Evolutionary conservation across 1,284 basidiomycete species (phyloP).

Genomic region (Prillingera fragicola): DNA sequence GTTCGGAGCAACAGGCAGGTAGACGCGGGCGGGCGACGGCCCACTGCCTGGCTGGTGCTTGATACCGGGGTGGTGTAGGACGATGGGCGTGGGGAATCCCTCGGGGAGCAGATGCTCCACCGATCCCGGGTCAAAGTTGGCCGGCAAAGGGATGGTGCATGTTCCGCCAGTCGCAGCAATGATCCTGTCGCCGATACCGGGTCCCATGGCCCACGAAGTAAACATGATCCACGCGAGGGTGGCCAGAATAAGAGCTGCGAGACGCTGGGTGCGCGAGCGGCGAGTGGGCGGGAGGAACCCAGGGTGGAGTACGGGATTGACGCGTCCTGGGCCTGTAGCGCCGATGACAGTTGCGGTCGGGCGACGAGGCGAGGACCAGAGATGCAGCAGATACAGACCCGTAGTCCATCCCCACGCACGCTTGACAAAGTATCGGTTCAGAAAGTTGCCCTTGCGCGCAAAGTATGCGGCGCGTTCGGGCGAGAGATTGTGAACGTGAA

Average conservation of each 20-base stretch:
- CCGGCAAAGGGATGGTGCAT: conserved; percentile 64
- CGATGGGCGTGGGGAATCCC: conserved; percentile 49
- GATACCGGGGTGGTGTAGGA: conserved; percentile 50
- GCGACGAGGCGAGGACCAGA: conserved; percentile 24
- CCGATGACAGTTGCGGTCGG: not conserved
- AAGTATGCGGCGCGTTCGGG: conserved; percentile 56
- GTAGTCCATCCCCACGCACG: conserved; percentile 87
- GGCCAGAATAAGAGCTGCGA: conserved; percentile 60
- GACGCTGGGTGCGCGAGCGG: conserved; percentile 49
- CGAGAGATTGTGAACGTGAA: conserved; percentile 53
- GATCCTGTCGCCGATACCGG: conserved; percentile 70
- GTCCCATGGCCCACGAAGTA: conserved; percentile 88
- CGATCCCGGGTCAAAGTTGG: conserved; percentile 9
- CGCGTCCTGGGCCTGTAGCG: not conserved
- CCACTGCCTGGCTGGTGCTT: not conserved
- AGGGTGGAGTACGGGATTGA: conserved; percentile 48
- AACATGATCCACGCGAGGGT: conserved; percentile 69
- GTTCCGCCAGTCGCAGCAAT: conserved; percentile 71
- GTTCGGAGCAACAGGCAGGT: conserved; percentile 35
- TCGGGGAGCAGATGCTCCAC: conserved; percentile 11
- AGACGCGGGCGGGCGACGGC: conserved; percentile 6
- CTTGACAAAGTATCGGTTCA: conserved; percentile 87
- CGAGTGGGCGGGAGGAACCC: conserved; percentile 49
- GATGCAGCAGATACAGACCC: conserved; percentile 55
- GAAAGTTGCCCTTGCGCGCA: conserved; percentile 70